These are phyloP conservation scores for Tylopilus cervinicoccineus DNA, from an alignment of 768 basidiomycete species.

Conservation along the genomic window DNA sequence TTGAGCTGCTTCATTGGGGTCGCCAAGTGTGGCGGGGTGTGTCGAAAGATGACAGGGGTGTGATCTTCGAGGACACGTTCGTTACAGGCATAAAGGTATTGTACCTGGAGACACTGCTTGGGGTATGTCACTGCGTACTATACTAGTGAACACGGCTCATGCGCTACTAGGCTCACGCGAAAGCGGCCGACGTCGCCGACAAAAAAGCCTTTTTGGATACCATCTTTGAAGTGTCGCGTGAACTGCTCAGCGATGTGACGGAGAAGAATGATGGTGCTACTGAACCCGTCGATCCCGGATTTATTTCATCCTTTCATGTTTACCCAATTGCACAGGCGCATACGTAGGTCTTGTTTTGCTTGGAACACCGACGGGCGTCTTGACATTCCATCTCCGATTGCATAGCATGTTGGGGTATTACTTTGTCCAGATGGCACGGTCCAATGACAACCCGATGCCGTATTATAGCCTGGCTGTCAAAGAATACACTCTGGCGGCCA, in stretches of 20 bases:
- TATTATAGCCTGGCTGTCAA: neutral
- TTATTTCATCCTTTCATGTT: conserved; percentile 1
- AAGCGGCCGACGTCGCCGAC: neutral
- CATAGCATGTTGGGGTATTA: conserved; percentile 1
- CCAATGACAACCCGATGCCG: neutral
- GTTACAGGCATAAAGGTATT: neutral
- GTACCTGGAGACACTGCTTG: neutral
- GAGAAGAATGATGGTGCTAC: neutral
- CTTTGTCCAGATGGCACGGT: neutral
- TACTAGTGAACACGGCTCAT: neutral
- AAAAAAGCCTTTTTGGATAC: neutral
- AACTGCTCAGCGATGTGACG: neutral
- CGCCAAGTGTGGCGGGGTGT: conserved; percentile 3
- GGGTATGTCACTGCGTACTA: neutral
- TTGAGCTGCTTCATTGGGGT: conserved; percentile 2
- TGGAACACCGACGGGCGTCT: neutral
- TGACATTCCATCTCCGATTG: neutral
- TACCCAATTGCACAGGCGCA: neutral
- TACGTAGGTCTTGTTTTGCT: neutral
- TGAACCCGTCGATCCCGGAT: neutral
- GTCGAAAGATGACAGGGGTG: neutral
- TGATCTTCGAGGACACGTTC: neutral
- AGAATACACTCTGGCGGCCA: neutral
- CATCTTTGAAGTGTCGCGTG: neutral
- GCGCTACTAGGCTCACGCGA: neutral